phyloP scores from a whole-genome alignment of 78 protist species.

The Dictyostelium purpureum region DNA sequence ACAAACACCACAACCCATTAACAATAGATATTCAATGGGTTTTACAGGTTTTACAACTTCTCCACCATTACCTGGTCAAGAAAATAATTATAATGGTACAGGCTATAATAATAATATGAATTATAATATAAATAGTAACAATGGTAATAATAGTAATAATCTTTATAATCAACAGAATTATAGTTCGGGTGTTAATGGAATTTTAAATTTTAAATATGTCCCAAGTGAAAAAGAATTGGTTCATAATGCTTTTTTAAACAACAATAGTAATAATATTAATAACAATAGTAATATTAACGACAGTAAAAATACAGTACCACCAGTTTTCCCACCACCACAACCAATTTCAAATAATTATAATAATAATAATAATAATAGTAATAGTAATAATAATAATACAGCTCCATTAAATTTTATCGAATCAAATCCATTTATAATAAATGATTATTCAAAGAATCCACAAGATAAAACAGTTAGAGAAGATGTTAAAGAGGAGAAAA shows the following conservation, averaged over 20 bases:
- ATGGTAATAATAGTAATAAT: not conserved
- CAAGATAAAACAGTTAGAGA: not conserved
- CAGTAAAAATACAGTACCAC: not conserved
- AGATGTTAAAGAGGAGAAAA: not conserved
- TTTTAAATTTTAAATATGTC: no score
- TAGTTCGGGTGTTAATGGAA: not conserved
- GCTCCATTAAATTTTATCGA: no score
- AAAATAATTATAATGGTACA: not conserved
- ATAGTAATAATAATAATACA: not conserved
- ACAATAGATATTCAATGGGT: slow-evolving; percentile 5
- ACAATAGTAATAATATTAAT: not conserved
- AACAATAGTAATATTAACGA: not conserved
- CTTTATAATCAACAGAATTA: not conserved
- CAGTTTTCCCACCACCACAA: not conserved
- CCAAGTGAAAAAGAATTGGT: no score
- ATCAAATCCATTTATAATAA: not conserved
- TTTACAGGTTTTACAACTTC: not conserved
- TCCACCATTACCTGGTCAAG: not conserved
- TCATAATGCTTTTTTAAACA: not conserved
- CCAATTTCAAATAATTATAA: not conserved
- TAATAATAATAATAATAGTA: not conserved
- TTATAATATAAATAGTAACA: not conserved
- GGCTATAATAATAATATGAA: not conserved
- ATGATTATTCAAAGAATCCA: not conserved
- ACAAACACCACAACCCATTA: no score